Evolutionary conservation across 2,329 filamentous ascomycete genomes (phyloP), one percentile per base, ranked within the genome.

Genomic region (Hypocreales sp.): DNA sequence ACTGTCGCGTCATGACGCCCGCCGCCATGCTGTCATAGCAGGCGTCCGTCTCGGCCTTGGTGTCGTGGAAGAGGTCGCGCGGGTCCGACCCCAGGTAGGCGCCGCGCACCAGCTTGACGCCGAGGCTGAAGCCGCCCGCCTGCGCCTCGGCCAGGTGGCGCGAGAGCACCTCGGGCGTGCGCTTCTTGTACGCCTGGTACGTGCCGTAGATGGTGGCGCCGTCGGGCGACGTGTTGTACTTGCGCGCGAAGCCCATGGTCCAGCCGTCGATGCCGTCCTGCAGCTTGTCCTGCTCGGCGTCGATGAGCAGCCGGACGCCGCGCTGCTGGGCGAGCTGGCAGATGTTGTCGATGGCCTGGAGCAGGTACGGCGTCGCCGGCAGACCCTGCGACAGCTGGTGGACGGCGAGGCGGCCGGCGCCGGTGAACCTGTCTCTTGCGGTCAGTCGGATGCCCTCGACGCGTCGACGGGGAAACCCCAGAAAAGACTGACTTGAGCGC

Each of bases 211-310:
- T 64, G 28, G 86, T 67, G 4, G 79, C 75, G 29, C 64, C 60
- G 18, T 66, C 66, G 8, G 44, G 78, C 0, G 52, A 56, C 35
- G 58, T 67, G 56, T 92, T 92, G 59, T 80, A 86, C 45, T 68
- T 72, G 40, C 70, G 67, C 59, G 84, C 80, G 39, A 83, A 77
- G n/a, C 65, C 55, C 26, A 90, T 52, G 5, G 76, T 81, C 78
- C 83, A 87, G 39, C 71, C 66, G 46, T 90, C 77, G 34, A 92
- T 87, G 7, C 82, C 82, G 5, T 66, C 58, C 53, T 92, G 81
- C 17, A 90, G 66, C 30, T 69, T 65, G 31, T 76, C 73, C 50
- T 92, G 82, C 53, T 94, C 86, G 2, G 83, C 86, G 36, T 92
- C 82, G 35, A 92, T 82, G 3, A 92, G 67, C 1, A 94, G 63